These are phyloP conservation scores for Eucalyptus victrix DNA, from an alignment of 345 rosid genomes.

Conservation along the genomic window DNA sequence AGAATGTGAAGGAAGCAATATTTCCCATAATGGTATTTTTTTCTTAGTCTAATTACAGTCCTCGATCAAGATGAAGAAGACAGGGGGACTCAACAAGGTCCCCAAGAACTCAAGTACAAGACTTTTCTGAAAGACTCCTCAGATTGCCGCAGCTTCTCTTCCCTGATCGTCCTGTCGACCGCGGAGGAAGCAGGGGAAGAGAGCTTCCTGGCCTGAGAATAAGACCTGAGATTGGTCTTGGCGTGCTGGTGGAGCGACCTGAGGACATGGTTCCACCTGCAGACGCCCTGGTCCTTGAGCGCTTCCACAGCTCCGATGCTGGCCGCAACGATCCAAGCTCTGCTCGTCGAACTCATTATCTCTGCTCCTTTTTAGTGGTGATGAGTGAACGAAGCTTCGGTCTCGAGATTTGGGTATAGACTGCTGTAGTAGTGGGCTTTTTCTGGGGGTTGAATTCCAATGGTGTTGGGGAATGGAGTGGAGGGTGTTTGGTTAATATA, in stretches of 20 bases:
- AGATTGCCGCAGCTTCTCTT: background rate
- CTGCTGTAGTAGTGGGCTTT: background rate
- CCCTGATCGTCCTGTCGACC: background rate
- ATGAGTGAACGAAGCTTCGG: background rate
- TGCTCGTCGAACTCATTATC: background rate
- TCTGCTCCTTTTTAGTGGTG: background rate
- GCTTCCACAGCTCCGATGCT: constrained; percentile 41
- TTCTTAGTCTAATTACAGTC: background rate
- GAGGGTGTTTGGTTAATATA: background rate
- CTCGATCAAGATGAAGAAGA: background rate
- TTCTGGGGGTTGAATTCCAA: background rate
- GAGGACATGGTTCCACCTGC: constrained; percentile 33
- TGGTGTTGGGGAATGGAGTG: background rate
- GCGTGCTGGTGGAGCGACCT: constrained; percentile 21
- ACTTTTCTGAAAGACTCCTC: constrained; percentile 17
- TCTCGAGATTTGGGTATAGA: background rate
- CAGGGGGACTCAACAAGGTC: constrained; percentile 6
- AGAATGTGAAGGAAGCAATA: background rate
- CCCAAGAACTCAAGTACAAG: constrained; percentile 31
- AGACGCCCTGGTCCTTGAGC: constrained; percentile 37
- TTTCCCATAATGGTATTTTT: background rate
- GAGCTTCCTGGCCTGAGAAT: constrained; percentile 13
- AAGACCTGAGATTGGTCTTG: constrained; percentile 10
- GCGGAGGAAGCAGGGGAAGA: background rate
- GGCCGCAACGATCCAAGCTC: constrained; percentile 41